Evolutionary conservation across 768 basidiomycete genomes (phyloP).

Genomic region (Termitomyces bulborhizus): DNA sequence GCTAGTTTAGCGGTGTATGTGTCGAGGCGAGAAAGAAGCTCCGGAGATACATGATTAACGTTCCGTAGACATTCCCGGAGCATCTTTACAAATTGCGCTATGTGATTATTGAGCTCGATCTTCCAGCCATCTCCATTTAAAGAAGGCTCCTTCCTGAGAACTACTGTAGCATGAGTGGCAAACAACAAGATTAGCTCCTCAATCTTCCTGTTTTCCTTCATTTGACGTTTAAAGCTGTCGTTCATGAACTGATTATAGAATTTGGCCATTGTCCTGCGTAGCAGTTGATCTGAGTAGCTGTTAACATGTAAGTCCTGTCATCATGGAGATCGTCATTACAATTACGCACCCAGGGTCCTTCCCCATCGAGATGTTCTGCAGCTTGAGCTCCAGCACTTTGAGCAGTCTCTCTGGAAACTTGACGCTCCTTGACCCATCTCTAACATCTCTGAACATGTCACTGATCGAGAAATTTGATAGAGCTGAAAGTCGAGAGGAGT

Average conservation of each 20-base stretch:
- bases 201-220: constrained; percentile 95
- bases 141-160: constrained; percentile 86
- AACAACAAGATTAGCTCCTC: constrained; percentile 97
- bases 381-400: constrained; percentile 82
- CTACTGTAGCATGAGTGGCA: constrained; percentile 82
- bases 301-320: background rate
- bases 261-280: constrained; percentile 84
- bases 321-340: background rate
- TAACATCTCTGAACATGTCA: constrained; percentile 75
- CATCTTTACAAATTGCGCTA: constrained; percentile 81
- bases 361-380: constrained; percentile 92
- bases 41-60: constrained; percentile 75
- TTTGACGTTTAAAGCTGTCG: constrained; percentile 78
- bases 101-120: constrained; percentile 86
- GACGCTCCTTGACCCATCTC: constrained; percentile 77
- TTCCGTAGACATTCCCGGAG: constrained; percentile 72
- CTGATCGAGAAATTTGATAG: constrained; percentile 64
- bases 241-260: constrained; percentile 90
- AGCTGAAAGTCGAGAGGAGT: constrained; percentile 63
- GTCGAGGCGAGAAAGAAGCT: constrained; percentile 77
- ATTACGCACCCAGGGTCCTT: constrained; percentile 77
- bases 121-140: constrained; percentile 89
- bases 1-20: constrained; percentile 78
- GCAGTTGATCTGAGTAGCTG: constrained; percentile 87
- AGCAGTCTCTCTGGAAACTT: constrained; percentile 93